Evolutionary conservation across 2,329 filamentous ascomycete species (phyloP).

Genomic region (Penicillium crustosum): DNA sequence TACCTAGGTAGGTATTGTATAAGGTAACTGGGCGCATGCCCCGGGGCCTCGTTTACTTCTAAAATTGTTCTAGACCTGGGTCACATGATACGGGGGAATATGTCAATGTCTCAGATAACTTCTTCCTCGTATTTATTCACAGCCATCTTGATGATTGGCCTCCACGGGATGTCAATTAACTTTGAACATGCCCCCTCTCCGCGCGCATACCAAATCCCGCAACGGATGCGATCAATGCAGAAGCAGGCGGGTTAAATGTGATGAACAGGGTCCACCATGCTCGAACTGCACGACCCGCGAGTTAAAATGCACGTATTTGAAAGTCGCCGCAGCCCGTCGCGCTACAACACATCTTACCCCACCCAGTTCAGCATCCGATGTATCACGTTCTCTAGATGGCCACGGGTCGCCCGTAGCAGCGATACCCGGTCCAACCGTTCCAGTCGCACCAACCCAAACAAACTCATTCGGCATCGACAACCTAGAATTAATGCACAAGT

Average conservation of each 20-base stretch:
- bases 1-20: no score
- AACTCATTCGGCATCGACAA: constrained; percentile 30
- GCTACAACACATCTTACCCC: not conserved
- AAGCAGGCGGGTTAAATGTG: constrained; percentile 28
- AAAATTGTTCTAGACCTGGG: not conserved
- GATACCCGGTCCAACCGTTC: not conserved
- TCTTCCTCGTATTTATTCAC: not conserved
- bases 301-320: constrained; percentile 26
- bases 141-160: constrained; percentile 3
- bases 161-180: not conserved
- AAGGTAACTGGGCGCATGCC: not conserved
- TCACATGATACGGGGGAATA: constrained; percentile 7
- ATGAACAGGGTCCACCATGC: constrained; percentile 35
- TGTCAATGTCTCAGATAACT: not conserved
- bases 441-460: not conserved
- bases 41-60: not conserved
- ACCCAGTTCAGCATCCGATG: not conserved
- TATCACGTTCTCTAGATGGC: not conserved
- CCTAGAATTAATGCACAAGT: constrained; percentile 53
- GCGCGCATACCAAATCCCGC: constrained; percentile 25
- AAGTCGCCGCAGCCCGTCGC: constrained; percentile 12
- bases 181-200: constrained; percentile 17
- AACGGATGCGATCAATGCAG: constrained; percentile 28
- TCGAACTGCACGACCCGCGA: constrained; percentile 30
- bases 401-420: not conserved